Conservation (phyloP, 192 early-diverging fungal genomes). For the Coemansia sp. region DNA sequence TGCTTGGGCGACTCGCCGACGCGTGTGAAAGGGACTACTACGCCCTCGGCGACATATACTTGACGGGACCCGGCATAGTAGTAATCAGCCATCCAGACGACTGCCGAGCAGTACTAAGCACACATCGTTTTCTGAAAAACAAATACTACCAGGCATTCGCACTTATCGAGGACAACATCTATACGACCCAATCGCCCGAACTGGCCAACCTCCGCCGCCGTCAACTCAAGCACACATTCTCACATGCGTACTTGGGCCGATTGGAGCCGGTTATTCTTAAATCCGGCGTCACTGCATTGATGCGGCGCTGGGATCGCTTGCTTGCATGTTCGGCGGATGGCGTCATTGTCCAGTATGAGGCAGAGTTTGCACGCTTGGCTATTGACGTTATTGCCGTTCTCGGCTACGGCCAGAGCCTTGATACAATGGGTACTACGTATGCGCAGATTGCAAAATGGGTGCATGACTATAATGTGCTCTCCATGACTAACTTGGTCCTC, state of each 20-base stretch:
- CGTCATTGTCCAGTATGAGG: constrained; percentile 17
- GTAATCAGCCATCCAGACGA: constrained; percentile 25
- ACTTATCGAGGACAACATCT: constrained; percentile 20
- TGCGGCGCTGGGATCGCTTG: constrained; percentile 20
- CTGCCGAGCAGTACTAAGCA: constrained; percentile 18
- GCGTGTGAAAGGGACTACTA: constrained; percentile 21
- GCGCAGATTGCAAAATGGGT: constrained; percentile 25
- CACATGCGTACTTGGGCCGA: neutral
- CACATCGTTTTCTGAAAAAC: constrained; percentile 33
- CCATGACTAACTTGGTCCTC: constrained; percentile 14
- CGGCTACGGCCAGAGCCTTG: constrained; percentile 39
- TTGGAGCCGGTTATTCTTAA: constrained; percentile 41
- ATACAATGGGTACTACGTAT: constrained; percentile 13
- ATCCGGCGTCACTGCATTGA: constrained; percentile 17
- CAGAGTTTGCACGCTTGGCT: constrained; percentile 21
- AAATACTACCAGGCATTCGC: constrained; percentile 28
- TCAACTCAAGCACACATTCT: constrained; percentile 17
- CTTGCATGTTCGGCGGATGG: neutral
- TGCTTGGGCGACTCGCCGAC: constrained; percentile 14
- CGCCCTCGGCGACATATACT: constrained; percentile 39
- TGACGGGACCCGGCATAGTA: constrained; percentile 29
- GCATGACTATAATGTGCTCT: constrained; percentile 17
- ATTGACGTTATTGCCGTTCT: constrained; percentile 32
- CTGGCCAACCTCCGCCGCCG: constrained; percentile 17
- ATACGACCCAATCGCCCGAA: constrained; percentile 27